phyloP scores from a whole-genome alignment of 768 basidiomycete species.

The Coprinopsis marcescibilis region DNA sequence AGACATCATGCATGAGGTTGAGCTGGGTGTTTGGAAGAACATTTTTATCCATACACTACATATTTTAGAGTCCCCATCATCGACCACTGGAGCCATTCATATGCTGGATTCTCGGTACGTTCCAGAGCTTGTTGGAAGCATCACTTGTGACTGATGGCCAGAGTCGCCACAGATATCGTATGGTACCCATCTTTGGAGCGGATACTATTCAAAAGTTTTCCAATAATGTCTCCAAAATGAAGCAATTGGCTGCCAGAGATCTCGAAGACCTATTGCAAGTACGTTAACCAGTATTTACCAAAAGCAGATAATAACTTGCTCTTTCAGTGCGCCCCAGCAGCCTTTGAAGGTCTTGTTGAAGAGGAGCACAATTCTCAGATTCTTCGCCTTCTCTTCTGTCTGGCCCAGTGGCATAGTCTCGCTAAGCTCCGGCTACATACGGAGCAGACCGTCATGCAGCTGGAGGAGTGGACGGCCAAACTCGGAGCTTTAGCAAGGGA shows the following conservation, averaged over 20 bases:
- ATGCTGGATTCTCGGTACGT: no score
- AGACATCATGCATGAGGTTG: no score
- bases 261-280: constrained; percentile 36
- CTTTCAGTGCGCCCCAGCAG: constrained; percentile 26
- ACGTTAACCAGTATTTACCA: not conserved
- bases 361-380: constrained; percentile 13
- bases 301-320: not conserved
- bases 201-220: constrained; percentile 27
- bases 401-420: constrained; percentile 11
- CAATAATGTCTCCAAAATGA: constrained; percentile 25
- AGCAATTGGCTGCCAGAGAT: constrained; percentile 27
- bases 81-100: no score
- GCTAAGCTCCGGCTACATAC: constrained; percentile 16
- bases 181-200: constrained; percentile 21
- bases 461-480: not conserved
- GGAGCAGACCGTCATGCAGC: not conserved
- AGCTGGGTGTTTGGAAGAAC: no score
- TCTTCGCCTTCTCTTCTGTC: constrained; percentile 8
- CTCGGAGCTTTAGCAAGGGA: not conserved
- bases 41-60: no score
- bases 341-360: constrained; percentile 27
- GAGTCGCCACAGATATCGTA: constrained; percentile 23
- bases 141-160: not conserved
- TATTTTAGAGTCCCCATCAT: no score
- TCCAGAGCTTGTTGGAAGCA: no score